These are phyloP conservation scores for Eimeria necatrix DNA, from an alignment of 169 alveolate species.

Conservation along the genomic window DNA sequence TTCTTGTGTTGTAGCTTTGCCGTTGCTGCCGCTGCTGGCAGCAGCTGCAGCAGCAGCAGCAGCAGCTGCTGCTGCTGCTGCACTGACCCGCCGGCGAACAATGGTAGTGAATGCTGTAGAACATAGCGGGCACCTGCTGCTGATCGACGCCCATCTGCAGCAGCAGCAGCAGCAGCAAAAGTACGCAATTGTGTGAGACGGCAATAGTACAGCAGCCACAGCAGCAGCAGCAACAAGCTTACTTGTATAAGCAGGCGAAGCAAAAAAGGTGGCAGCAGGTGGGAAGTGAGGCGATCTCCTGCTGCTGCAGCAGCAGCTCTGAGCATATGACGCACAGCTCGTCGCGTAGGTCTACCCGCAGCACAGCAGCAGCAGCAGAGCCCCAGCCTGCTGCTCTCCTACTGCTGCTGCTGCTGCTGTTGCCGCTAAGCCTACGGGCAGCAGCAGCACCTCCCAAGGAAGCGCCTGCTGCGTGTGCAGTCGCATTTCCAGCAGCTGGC, in stretches of 20 bases:
- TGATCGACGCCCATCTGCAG: background rate
- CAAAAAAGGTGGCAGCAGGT: slow-evolving; percentile 86
- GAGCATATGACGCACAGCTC: slow-evolving; percentile 54
- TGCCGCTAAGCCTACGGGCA: background rate
- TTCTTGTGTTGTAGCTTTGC: background rate
- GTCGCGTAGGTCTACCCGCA: background rate
- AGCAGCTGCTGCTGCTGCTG: background rate
- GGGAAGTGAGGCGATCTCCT: slow-evolving; percentile 70
- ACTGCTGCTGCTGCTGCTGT: background rate
- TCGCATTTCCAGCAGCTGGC: background rate
- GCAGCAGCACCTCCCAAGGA: background rate
- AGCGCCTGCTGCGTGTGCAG: background rate
- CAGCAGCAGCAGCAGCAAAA: background rate
- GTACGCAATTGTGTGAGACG: too few relatives aligned
- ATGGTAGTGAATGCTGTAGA: background rate
- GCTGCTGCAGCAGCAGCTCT: slow-evolving; percentile 19
- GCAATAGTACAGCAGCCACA: background rate
- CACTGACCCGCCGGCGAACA: background rate
- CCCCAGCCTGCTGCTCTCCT: background rate
- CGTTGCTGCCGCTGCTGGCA: background rate
- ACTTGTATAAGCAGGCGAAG: slow-evolving; percentile 83
- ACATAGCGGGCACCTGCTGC: background rate
- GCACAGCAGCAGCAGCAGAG: background rate
- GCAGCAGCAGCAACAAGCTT: background rate
- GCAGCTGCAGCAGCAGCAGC: background rate